phyloP scores from a whole-genome alignment of 805 yeast species.

The Starmerella bacillaris region DNA sequence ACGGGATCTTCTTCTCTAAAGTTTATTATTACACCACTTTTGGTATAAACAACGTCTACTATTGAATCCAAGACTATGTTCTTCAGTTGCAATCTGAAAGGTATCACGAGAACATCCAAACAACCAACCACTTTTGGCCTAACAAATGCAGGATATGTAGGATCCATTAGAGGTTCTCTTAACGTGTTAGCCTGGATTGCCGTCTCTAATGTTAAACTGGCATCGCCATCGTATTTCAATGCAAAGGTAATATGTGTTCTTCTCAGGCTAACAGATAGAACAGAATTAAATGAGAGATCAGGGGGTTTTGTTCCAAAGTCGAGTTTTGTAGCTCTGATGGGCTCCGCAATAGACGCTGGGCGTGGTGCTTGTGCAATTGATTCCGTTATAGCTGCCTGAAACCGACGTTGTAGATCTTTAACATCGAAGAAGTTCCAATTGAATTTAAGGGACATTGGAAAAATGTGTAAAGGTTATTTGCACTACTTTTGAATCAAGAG shows the following conservation, averaged over 20 bases:
- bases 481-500: slow-evolving; percentile 1
- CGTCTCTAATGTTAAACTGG: slow-evolving; percentile 49
- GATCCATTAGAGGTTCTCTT: slow-evolving; percentile 24
- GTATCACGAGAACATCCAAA: slow-evolving; percentile 17
- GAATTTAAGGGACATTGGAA: slow-evolving; percentile 33
- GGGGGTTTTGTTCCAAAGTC: slow-evolving; percentile 64
- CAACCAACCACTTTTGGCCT: slow-evolving; percentile 18
- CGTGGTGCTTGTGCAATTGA: slow-evolving; percentile 21
- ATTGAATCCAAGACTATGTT: slow-evolving; percentile 19
- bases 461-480: neutral
- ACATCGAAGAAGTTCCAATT: slow-evolving; percentile 64
- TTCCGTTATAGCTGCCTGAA: slow-evolving; percentile 25
- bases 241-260: slow-evolving; percentile 45
- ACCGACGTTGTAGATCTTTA: slow-evolving; percentile 41
- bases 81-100: slow-evolving; percentile 18
- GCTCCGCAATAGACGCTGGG: slow-evolving; percentile 21
- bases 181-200: slow-evolving; percentile 63
- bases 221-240: slow-evolving; percentile 57
- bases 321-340: slow-evolving; percentile 46
- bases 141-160: slow-evolving; percentile 14
- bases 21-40: slow-evolving; percentile 19
- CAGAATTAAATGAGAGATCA: slow-evolving; percentile 49
- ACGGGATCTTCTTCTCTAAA: slow-evolving; percentile 21
- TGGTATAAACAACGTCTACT: slow-evolving; percentile 20
- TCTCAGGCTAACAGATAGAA: slow-evolving; percentile 34